Evolutionary conservation across 2,329 filamentous ascomycete genomes (phyloP), one percentile per base, ranked within the genome.

Genomic region (Penicillium sp.): DNA sequence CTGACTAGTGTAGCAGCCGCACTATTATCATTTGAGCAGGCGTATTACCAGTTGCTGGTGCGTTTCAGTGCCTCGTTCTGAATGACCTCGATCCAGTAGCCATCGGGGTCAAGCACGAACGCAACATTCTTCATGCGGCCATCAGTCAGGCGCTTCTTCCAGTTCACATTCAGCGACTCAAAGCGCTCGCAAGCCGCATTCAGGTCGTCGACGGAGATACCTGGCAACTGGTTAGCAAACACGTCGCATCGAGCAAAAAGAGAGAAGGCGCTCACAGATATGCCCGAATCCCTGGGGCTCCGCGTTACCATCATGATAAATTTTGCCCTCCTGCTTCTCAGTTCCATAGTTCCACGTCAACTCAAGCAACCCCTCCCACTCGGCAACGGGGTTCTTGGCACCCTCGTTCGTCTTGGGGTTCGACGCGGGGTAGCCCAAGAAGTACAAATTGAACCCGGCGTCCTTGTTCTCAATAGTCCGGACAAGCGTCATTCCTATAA

Each of bases 111-210:
- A 52, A 97, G 82, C 51, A 98, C 80, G 74, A 98, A 98, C 0
- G 95, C 95, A 58, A 98, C 89, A 67, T 95, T 92, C 84, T 91
- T 94, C 93, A 97, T 97, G 52, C 82, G 77, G 2, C 94, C 94
- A 66, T 98, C 94, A 2, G 92, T 96, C 64, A 98, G 84, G 67
- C 91, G 86, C 88, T 98, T 98, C 88, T 97, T 97, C 92, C 93
- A 99, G 78, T 86, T 89, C 59, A 94, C 90, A 6, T 90, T 86
- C 73, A 91, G 82, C 59, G 88, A 86, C 75, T 98, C 95, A 69
- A 98, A 93, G 15, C 93, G 87, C 73, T 89, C 81, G 79, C 94
- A 97, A 9, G 95, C 93, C 7, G 90, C 90, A 57, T 95, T 89
- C n/a, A 98, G 75, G 74, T 96, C 88, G 73, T 98, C 94, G 13